Percentiles rank a stretch among this genome's conserved stretches.
phyloP scores from a whole-genome alignment of 108 stramenopile species.

The Ochromonas danica region DNA sequence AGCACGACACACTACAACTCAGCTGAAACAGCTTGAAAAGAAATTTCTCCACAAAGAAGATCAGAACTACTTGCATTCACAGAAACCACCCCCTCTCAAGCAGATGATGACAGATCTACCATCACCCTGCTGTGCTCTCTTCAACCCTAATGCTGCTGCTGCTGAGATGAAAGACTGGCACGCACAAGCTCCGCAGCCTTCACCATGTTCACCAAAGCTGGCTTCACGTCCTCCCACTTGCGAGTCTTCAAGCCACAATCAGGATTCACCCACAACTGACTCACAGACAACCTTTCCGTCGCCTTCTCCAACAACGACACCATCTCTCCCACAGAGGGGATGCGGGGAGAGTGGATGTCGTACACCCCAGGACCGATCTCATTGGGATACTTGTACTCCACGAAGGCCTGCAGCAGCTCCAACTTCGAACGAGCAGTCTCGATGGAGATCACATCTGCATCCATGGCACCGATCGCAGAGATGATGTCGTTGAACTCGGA shows the following conservation, averaged over 20 bases:
- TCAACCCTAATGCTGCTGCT: too few relatives aligned
- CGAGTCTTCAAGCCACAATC: constrained; percentile 74
- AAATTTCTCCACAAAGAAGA: too few relatives aligned
- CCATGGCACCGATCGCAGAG: constrained; percentile 67
- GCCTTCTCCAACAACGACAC: constrained; percentile 55
- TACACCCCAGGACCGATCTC: constrained; percentile 68
- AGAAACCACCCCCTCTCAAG: too few relatives aligned
- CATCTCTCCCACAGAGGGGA: constrained; percentile 55
- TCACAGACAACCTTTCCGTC: constrained; percentile 42
- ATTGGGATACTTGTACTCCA: constrained; percentile 56
- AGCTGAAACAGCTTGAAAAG: too few relatives aligned
- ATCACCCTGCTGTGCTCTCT: too few relatives aligned
- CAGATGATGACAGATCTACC: too few relatives aligned
- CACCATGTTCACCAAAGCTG: constrained; percentile 56
- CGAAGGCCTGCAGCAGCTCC: constrained; percentile 59
- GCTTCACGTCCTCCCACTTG: constrained; percentile 64
- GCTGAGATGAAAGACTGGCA: too few relatives aligned
- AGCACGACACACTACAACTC: too few relatives aligned
- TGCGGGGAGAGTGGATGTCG: constrained; percentile 72
- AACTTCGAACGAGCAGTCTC: constrained; percentile 68
- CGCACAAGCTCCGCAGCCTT: too few relatives aligned
- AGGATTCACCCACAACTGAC: constrained; percentile 62
- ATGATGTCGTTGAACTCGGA: constrained; percentile 70
- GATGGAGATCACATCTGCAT: constrained; percentile 71
- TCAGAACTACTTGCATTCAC: too few relatives aligned